Base-by-base conservation (phyloP, 2,329 filamentous ascomycete species). In the Hirsutella rhossiliensis region DNA sequence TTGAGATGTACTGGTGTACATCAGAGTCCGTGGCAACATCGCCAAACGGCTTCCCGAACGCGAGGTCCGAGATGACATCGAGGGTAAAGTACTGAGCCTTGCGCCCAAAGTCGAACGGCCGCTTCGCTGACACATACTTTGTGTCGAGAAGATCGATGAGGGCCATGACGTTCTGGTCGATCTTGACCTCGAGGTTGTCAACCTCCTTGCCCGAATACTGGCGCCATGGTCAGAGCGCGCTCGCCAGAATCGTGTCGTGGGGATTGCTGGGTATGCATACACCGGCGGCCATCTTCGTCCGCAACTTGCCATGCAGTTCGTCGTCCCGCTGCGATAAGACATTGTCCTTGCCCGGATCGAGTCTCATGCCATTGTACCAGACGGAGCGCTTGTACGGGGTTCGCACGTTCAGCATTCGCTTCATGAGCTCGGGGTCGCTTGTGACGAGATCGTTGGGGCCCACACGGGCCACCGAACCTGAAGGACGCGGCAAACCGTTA, bases 51-150 rank as follows among this genome's bases (percentile, higher is more conserved):
- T 69, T 52, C 11, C 74, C 75, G 38, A 77, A 71, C 0, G 69
- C 70, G 5, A 79, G 54, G 38, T 68, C 65, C 30, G 66, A 72
- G 48, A 80, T 75, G 34, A 76, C 67, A 46, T 79, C 76, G 5
- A 78, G 58, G 0, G 73, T 74, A 44, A 78, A 70, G 58, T 65
- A 76, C 37, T 74, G 70, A 3, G 66, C 63, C 47, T 73, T 72
- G 63, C 67, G 42, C 72, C 45, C 49, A 28, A 54, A 41, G 43
- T 54, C 51, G 8, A 54, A 42, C 5, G 47, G 40, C 19, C 27
- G 42, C 15, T 44, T 42, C 8, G 19, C 29, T 5, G 45, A 27
- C 11, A 48, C 43, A 30, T 54, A 54, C 19, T 41, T 46, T 17
- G 31, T 42, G 5, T 48, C 43, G 11, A 54, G 20, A 3, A 54